These are phyloP conservation scores for Globisporangium barbulae DNA, from an alignment of 352 stramenopile species.

Conservation along the genomic window DNA sequence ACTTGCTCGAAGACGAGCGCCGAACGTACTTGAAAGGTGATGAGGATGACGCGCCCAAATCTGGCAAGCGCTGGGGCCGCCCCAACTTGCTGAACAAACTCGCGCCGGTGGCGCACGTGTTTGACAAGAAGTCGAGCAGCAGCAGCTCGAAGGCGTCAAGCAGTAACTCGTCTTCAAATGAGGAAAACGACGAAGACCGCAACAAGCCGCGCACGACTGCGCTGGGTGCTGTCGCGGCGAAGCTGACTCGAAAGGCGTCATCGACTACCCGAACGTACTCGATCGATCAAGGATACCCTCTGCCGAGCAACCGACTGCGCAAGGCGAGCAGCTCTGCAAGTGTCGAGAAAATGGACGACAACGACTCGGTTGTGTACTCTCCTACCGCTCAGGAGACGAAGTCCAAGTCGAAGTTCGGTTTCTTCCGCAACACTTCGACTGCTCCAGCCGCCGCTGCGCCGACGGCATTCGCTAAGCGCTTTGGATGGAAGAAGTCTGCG, in stretches of 20 bases:
- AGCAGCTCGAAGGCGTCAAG: constrained; percentile 13
- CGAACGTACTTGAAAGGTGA: constrained; percentile 13
- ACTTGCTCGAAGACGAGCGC: background rate
- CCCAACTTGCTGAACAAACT: constrained; percentile 24
- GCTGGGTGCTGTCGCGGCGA: constrained; percentile 16
- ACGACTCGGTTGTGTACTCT: constrained; percentile 21
- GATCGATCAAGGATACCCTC: constrained; percentile 10
- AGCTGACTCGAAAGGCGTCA: constrained; percentile 8
- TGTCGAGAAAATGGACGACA: background rate
- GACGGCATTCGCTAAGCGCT: constrained; percentile 17
- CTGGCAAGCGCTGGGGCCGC: constrained; percentile 12
- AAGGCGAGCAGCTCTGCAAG: constrained; percentile 18
- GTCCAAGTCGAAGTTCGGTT: constrained; percentile 18
- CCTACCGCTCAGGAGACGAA: constrained; percentile 11
- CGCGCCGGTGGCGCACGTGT: constrained; percentile 12
- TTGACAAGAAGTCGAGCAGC: constrained; percentile 20
- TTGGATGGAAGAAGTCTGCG: constrained; percentile 22
- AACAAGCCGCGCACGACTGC: constrained; percentile 2
- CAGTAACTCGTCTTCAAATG: constrained; percentile 13
- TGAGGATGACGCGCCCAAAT: background rate
- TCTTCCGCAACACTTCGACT: constrained; percentile 7
- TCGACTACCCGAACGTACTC: constrained; percentile 9
- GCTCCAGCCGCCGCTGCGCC: constrained; percentile 7
- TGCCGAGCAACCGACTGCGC: constrained; percentile 18
- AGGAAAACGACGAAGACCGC: constrained; percentile 12